Evolutionary conservation across 163 green algal genomes (phyloP).

Genomic region (Smithsoniella earleae): DNA sequence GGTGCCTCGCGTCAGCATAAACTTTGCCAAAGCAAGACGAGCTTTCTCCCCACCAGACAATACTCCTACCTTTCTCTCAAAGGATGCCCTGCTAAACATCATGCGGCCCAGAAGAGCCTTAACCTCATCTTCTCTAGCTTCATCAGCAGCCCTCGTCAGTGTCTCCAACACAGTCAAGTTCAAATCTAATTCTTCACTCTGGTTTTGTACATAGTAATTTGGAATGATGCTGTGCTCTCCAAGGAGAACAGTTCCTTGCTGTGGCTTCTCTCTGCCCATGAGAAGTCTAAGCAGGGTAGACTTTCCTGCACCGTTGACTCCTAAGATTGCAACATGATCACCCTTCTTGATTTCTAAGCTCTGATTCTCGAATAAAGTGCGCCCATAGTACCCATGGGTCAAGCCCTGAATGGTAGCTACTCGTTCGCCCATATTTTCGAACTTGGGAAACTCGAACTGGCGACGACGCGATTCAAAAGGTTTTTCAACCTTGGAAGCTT

Average conservation of each 20-base stretch:
- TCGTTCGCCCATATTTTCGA: constrained; percentile 75
- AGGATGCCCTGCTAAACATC: constrained; percentile 76
- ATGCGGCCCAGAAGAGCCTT: constrained; percentile 88
- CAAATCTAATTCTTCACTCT: constrained; percentile 86
- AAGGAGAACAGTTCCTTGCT: constrained; percentile 59
- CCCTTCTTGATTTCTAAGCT: constrained; percentile 80
- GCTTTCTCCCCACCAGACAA: constrained; percentile 83
- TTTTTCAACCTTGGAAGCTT: constrained; percentile 76
- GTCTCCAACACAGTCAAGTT: constrained; percentile 79
- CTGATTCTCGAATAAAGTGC: constrained; percentile 67
- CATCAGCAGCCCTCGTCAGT: constrained; percentile 56
- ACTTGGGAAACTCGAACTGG: constrained; percentile 53
- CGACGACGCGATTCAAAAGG: constrained; percentile 84
- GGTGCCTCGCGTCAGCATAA: constrained; percentile 66
- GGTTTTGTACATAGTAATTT: constrained; percentile 98
- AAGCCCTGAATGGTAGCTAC: constrained; percentile 66
- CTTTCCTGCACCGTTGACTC: constrained; percentile 80
- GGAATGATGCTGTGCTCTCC: constrained; percentile 77
- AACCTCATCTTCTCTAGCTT: constrained; percentile 67
- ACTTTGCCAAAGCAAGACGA: constrained; percentile 92
- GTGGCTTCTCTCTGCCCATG: constrained; percentile 72
- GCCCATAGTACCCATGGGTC: constrained; percentile 79
- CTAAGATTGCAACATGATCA: constrained; percentile 92
- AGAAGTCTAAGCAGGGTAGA: constrained; percentile 85
- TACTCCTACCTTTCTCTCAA: constrained; percentile 85